Evolutionary conservation across 1,139 yeast species (phyloP), one percentile per base, ranked within the genome.

Genomic region (Geotrichum restrictum): DNA sequence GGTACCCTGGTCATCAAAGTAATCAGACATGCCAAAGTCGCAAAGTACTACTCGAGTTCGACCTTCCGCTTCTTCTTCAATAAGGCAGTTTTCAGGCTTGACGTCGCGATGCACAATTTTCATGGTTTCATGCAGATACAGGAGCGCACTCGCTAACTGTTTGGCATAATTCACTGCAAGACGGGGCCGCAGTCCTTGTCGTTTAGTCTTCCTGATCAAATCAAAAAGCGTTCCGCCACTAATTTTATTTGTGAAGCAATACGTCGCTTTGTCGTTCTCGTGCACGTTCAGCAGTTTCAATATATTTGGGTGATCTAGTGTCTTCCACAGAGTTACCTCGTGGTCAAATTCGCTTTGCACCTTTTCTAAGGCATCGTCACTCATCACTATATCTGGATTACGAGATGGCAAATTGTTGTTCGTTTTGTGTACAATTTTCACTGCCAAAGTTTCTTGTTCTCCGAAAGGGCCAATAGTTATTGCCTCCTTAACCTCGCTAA

Each of bases 401-500:
- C 50, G 48, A 37, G 44, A 8, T 4, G 53, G 50, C 6, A 22
- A 14, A 24, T 47, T 40, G 21, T 14, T 22, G 39, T 54, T 52
- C 13, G 49, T 49, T 52, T 65, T 66, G 48, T 79, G 78, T 32
- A 89, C 89, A 44, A 89, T 82, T 66, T 89, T 89, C 62, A 88
- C 82, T 0, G 96, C 97, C 58, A 78, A 76, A 0, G 76, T 69
- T 5, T 71, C 69, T 51, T 61, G 59, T 32, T 57, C 43, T 1
- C 82, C 82, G 47, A 70, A 69, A 16, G 57, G 44, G 62, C 64
- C 66, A 53, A 67, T 67, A 54, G 69, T 67, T 36, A 63, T 65
- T 57, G 94, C 88, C 65, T 86, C 94, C 56, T 95, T 73, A n/a
- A 91, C 85, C 33, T 85, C 79, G 2, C 96, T 95, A 85, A 94